Base-by-base conservation (phyloP, 129 eudicot species). In the Flaveria brownii region DNA sequence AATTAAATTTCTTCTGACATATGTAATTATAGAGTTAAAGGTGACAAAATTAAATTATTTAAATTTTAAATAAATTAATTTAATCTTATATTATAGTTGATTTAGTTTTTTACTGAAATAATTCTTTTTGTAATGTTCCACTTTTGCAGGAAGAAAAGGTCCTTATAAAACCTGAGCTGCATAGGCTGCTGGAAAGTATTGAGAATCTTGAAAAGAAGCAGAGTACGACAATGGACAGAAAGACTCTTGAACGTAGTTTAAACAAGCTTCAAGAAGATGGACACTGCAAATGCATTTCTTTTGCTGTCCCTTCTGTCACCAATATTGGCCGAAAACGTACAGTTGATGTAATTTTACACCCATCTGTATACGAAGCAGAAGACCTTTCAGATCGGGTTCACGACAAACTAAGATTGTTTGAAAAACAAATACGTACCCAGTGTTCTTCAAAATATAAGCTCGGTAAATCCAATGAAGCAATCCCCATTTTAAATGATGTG, bases 251-350 rank as follows among this genome's bases (percentile, higher is more conserved):
- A 3, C 97, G 97, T 57, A 75, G 88, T 78, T 74, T 94, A 70
- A 86, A 85, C 73, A 91, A 88, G 71, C 96, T 94, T 86, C 88
- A 87, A 75, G 76, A 79, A 70, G 96, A 84, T 65, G 97, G 93
- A n/a, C 88, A 65, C 62, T 91, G 96, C 81, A 94, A 88, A 83
- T 84, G 87, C 83, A 84, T 87, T 71, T 43, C 49, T 66, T 82
- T 88, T 72, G 78, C 82, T 23, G 85, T 91, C 76, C 98, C 98
- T 59, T 85, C 71, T 72, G 82, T 84, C 80, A 85, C 98, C 16
- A 88, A 88, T 77, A 87, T 86, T 78, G 84, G 88, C 28, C 91
- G 86, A 56, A 87, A 73, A 66, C 88, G 90, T 66, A 70, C 83
- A 56, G 69, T 82, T 79, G 84, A 74, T 25, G 97, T 89, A 78